Conservation (phyloP, 2,329 filamentous ascomycete species). For the Talaromyces sp. region DNA sequence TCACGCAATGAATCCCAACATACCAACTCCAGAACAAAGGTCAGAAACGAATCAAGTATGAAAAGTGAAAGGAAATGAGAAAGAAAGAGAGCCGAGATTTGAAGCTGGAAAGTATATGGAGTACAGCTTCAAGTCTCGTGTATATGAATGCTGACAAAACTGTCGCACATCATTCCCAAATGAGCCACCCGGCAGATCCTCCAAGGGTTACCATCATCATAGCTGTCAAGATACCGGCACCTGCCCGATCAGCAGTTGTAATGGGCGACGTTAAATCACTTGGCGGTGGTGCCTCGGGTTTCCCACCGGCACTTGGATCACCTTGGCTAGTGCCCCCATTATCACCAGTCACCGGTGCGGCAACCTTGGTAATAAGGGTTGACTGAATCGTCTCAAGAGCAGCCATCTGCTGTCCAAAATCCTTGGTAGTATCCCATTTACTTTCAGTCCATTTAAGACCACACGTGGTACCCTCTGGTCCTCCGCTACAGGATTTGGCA, state of each 20-base stretch:
- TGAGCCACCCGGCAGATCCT: slow-evolving; percentile 41
- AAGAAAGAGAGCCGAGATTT: not conserved
- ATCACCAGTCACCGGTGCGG: slow-evolving; percentile 33
- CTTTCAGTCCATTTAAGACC: slow-evolving; percentile 45
- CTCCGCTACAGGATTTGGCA: slow-evolving; percentile 56
- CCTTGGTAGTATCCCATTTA: slow-evolving; percentile 40
- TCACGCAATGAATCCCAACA: not conserved
- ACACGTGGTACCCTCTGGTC: slow-evolving; percentile 43
- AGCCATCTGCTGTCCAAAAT: slow-evolving; percentile 47
- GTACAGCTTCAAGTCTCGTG: not conserved
- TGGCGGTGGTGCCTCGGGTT: slow-evolving; percentile 15
- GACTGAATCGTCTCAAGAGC: slow-evolving; percentile 39
- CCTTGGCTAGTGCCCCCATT: slow-evolving; percentile 38
- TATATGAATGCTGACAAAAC: not conserved
- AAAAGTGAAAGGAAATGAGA: not conserved
- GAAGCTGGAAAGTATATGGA: not conserved
- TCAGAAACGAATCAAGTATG: not conserved
- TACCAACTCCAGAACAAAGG: not conserved
- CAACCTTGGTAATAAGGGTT: slow-evolving; percentile 34
- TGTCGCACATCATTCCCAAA: slow-evolving; percentile 31
- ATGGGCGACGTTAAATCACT: slow-evolving; percentile 23
- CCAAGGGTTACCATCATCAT: slow-evolving; percentile 38
- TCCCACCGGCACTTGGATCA: slow-evolving; percentile 32
- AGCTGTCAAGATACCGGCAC: slow-evolving; percentile 47
- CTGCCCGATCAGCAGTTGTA: slow-evolving; percentile 43